Evolutionary conservation across 148 eudicot genomes (phyloP).

Genomic region (Nepenthes mirabilis): DNA sequence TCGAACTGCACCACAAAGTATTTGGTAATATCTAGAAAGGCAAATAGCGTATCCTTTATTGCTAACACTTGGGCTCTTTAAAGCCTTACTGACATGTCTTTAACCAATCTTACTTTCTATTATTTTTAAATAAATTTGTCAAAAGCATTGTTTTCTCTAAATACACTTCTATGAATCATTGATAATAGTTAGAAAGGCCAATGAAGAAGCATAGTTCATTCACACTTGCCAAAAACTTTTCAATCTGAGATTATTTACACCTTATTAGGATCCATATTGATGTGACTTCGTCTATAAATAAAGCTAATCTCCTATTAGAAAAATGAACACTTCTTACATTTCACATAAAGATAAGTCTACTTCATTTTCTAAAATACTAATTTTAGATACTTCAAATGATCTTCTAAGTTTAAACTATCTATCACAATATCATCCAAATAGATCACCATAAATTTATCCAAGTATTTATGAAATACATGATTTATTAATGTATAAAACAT

Average conservation of each 20-base stretch:
- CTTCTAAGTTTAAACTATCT: background rate
- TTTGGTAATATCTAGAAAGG: too few species aligned
- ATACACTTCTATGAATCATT: background rate
- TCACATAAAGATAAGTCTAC: background rate
- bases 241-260: background rate
- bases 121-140: background rate
- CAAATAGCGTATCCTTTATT: too few species aligned
- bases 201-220: background rate
- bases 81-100: background rate
- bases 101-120: background rate
- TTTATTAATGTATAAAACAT: background rate
- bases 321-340: background rate
- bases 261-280: background rate
- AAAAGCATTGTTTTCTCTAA: background rate
- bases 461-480: background rate
- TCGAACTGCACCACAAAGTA: too few species aligned
- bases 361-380: background rate
- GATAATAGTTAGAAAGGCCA: background rate
- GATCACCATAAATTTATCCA: background rate
- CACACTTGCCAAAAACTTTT: background rate
- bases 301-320: background rate
- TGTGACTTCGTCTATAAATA: background rate
- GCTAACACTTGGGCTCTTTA: too few species aligned
- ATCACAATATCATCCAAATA: background rate
- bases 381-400: background rate